Conservation (phyloP, 2,329 filamentous ascomycete genomes). For the Dactylonectria macrodidyma region DNA sequence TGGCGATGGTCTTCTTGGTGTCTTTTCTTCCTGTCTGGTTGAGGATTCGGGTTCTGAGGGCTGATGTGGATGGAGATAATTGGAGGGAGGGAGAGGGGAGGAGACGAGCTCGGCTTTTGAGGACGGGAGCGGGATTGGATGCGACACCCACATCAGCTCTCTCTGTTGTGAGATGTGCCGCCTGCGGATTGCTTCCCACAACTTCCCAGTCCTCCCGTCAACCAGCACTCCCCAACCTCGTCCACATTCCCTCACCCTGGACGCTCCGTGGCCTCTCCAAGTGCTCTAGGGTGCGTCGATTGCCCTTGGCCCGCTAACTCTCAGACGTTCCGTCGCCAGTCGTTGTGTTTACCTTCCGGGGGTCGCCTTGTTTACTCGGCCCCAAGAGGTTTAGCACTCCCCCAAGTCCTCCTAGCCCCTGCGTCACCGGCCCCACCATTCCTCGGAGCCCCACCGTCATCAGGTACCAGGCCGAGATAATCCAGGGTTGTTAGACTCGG, state of each 20-base stretch:
- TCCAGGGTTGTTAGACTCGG: not conserved
- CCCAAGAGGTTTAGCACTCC: conserved; percentile 36
- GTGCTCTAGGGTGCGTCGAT: conserved; percentile 43
- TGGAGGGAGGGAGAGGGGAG: conserved; percentile 52
- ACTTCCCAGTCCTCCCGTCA: conserved; percentile 24
- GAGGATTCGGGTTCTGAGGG: conserved; percentile 46
- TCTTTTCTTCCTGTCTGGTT: conserved; percentile 53
- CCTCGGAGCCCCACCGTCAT: conserved; percentile 24
- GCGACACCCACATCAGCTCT: conserved; percentile 34
- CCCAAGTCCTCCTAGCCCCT: conserved; percentile 28
- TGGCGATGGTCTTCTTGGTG: conserved; percentile 51
- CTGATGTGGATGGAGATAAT: conserved; percentile 56
- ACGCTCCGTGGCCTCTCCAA: conserved; percentile 7
- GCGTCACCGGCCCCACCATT: conserved; percentile 29
- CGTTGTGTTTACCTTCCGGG: conserved; percentile 45
- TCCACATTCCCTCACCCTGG: conserved; percentile 15
- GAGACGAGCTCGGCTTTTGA: conserved; percentile 57
- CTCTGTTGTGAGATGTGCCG: conserved; percentile 16
- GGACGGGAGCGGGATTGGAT: conserved; percentile 53
- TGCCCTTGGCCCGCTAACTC: conserved; percentile 30
- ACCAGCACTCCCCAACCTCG: conserved; percentile 25
- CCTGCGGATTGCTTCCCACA: conserved; percentile 13
- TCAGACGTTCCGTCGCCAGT: conserved; percentile 41
- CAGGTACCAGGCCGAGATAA: conserved; percentile 26
- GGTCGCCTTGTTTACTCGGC: conserved; percentile 46